These are phyloP conservation scores for Lizonia empirigonia DNA, from an alignment of 2,329 filamentous ascomycete species.

Conservation along the genomic window DNA sequence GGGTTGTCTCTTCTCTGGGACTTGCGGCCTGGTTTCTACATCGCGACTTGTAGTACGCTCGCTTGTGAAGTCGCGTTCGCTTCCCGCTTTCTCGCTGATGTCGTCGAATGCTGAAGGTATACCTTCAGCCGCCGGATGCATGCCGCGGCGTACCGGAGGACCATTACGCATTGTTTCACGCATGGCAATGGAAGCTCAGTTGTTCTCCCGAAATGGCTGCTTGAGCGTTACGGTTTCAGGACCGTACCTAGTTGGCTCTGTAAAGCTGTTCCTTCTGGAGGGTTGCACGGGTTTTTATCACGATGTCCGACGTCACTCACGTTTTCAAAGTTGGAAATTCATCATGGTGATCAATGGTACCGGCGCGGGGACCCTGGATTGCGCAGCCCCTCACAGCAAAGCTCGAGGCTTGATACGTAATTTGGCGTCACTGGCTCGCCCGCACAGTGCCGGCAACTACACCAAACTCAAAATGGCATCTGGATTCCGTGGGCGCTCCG, in stretches of 20 bases:
- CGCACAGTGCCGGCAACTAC: neutral
- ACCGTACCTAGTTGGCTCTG: no score
- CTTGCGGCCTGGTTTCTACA: neutral
- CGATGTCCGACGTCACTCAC: slow-evolving; percentile 8
- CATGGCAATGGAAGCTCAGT: slow-evolving; percentile 3
- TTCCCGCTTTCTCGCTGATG: slow-evolving; percentile 3
- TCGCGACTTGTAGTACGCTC: slow-evolving; percentile 3
- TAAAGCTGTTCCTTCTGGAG: no score
- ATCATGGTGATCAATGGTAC: slow-evolving; percentile 5
- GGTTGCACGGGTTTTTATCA: neutral
- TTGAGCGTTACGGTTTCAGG: no score
- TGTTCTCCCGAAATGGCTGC: no score
- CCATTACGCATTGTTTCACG: slow-evolving; percentile 9
- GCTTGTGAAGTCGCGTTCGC: slow-evolving; percentile 6
- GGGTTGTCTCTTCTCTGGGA: neutral
- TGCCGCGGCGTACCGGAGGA: slow-evolving; percentile 8
- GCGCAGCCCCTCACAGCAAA: slow-evolving; percentile 3
- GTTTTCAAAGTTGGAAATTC: neutral
- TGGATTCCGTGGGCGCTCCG: neutral
- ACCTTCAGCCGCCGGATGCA: slow-evolving; percentile 5
- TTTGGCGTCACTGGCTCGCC: slow-evolving; percentile 9
- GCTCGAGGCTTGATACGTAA: slow-evolving; percentile 14
- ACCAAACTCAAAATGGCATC: neutral
- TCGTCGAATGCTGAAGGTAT: slow-evolving; percentile 1
- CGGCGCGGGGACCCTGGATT: slow-evolving; percentile 8